These are phyloP conservation scores for Colletotrichum agaves DNA, from an alignment of 2,329 filamentous ascomycete species.

Conservation along the genomic window DNA sequence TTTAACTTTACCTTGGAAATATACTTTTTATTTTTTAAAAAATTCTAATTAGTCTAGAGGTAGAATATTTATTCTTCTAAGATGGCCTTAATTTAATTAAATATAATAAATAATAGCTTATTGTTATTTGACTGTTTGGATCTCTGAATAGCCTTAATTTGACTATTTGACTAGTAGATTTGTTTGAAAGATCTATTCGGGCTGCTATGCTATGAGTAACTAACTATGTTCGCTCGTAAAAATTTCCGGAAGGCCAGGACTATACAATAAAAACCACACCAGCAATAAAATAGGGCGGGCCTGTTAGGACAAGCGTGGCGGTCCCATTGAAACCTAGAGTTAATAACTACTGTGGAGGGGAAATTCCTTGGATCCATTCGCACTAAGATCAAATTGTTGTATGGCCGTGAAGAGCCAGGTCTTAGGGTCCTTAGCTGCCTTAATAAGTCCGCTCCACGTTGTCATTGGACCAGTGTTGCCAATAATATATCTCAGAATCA, in stretches of 20 bases:
- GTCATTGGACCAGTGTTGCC: constrained; percentile 39
- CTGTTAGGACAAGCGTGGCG: constrained; percentile 56
- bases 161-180: too few species aligned
- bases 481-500: constrained; percentile 48
- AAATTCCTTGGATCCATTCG: constrained; percentile 47
- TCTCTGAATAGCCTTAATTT: too few species aligned
- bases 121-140: too few species aligned
- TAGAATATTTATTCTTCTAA: too few species aligned
- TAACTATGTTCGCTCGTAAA: constrained; percentile 33
- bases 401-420: constrained; percentile 58
- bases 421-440: constrained; percentile 54
- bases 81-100: too few species aligned
- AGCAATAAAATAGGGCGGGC: constrained; percentile 55
- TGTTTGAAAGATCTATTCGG: too few species aligned
- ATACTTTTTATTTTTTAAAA: too few species aligned
- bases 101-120: too few species aligned
- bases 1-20: too few species aligned
- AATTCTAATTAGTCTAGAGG: too few species aligned
- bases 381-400: constrained; percentile 55
- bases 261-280: constrained; percentile 51
- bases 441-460: constrained; percentile 53
- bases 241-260: constrained; percentile 40
- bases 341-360: constrained; percentile 43
- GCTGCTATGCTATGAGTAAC: too few species aligned
- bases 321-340: constrained; percentile 53